These are phyloP conservation scores for Suillus spraguei DNA, from an alignment of 768 basidiomycete species.

Conservation along the genomic window DNA sequence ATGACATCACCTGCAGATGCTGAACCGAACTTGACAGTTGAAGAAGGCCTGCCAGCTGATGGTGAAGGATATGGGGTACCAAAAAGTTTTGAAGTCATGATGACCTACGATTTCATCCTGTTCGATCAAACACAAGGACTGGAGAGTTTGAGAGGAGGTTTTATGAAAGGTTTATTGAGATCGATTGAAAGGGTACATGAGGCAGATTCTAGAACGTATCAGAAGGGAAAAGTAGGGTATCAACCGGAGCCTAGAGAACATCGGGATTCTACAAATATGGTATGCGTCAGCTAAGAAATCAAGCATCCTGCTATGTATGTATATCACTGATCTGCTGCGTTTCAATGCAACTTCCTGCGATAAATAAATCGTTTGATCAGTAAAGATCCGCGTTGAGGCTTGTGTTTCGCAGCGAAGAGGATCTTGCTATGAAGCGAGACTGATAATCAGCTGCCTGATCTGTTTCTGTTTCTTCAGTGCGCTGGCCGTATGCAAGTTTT, in stretches of 20 bases:
- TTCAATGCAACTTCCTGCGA: not conserved
- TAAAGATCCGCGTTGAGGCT: not conserved
- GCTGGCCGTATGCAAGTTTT: not conserved
- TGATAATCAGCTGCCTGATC: slow-evolving; percentile 3
- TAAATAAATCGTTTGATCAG: not conserved
- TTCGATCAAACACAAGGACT: not conserved
- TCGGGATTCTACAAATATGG: not conserved
- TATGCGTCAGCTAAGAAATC: not conserved
- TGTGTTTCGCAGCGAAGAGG: not conserved
- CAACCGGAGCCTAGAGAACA: not conserved
- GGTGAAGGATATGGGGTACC: not conserved
- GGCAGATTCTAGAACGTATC: not conserved
- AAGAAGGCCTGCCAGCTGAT: not conserved
- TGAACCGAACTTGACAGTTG: not conserved
- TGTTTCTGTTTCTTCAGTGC: not conserved
- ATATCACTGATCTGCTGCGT: not conserved
- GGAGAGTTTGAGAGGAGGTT: not conserved
- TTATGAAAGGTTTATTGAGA: not conserved
- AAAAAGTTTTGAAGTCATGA: not conserved
- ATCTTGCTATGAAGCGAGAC: not conserved
- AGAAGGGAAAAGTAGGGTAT: not conserved
- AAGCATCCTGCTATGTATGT: not conserved
- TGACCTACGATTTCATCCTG: not conserved
- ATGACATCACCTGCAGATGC: not conserved
- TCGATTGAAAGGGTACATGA: not conserved